Conservation (phyloP, 176 grass and related monocot species). For the Aegilops sharonensis region DNA sequence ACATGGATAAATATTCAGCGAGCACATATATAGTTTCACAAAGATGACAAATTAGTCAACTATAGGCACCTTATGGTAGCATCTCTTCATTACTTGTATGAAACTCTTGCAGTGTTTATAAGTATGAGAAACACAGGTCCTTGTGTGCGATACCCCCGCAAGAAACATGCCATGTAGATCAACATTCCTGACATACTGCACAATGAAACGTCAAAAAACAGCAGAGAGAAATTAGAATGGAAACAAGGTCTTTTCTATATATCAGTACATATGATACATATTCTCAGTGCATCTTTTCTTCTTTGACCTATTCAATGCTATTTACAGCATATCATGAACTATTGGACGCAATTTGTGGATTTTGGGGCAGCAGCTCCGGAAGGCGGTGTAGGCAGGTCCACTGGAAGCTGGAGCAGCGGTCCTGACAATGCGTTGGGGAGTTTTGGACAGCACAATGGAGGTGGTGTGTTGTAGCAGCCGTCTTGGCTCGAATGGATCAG, state of each 20-base stretch:
- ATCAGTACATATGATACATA: conserved; percentile 3
- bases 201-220: conserved; percentile 18
- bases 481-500: not conserved
- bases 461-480: not conserved
- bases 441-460: not conserved
- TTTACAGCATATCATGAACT: not conserved
- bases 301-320: not conserved
- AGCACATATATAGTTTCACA: not conserved
- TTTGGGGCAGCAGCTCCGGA: not conserved
- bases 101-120: conserved; percentile 35
- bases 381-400: not conserved
- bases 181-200: conserved; percentile 38
- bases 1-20: not conserved
- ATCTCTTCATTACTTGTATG: conserved; percentile 26
- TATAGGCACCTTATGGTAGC: conserved; percentile 36
- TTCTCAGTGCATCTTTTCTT: not conserved
- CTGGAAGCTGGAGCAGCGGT: not conserved
- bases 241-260: not conserved
- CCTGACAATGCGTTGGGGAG: not conserved
- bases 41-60: not conserved
- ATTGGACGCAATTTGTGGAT: not conserved
- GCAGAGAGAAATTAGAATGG: not conserved
- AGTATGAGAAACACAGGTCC: conserved; percentile 31
- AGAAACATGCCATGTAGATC: conserved; percentile 32
- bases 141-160: conserved; percentile 16